Percentiles rank a stretch among this genome's conserved stretches.
These are phyloP conservation scores for Penicillium sp. DNA, from an alignment of 2,329 filamentous ascomycete genomes.

Conservation along the genomic window DNA sequence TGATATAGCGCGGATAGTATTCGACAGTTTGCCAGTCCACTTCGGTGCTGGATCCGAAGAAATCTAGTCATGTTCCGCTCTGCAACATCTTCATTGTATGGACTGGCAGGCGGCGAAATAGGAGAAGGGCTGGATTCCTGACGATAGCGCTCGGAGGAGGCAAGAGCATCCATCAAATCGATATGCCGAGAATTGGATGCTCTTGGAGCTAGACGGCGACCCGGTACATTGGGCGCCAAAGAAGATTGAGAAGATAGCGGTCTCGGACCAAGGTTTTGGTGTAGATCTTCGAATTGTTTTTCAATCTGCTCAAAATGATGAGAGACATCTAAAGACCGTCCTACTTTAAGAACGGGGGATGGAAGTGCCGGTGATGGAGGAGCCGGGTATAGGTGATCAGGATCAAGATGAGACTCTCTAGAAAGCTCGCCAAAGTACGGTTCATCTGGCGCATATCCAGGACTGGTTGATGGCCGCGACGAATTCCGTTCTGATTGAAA, in stretches of 20 bases:
- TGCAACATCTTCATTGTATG: constrained; percentile 46
- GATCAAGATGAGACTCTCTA: constrained; percentile 8
- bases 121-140: constrained; percentile 23
- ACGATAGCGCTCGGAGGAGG: constrained; percentile 31
- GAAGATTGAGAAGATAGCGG: constrained; percentile 29
- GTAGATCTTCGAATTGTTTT: constrained; percentile 40
- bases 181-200: constrained; percentile 35
- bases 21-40: constrained; percentile 29
- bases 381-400: constrained; percentile 2
- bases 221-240: constrained; percentile 24
- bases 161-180: constrained; percentile 43
- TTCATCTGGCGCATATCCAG: constrained; percentile 10
- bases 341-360: constrained; percentile 15
- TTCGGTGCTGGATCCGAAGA: constrained; percentile 28
- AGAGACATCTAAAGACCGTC: constrained; percentile 26
- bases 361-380: constrained; percentile 12
- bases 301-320: constrained; percentile 40
- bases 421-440: constrained; percentile 11
- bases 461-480: constrained; percentile 12
- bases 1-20: constrained; percentile 39
- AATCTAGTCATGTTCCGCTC: constrained; percentile 43
- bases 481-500: constrained; percentile 30
- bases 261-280: constrained; percentile 33
- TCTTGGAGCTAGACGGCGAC: constrained; percentile 19
- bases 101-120: constrained; percentile 31